phyloP scores from a whole-genome alignment of 176 grass and related monocot genomes.

The Saccharum officinarum region DNA sequence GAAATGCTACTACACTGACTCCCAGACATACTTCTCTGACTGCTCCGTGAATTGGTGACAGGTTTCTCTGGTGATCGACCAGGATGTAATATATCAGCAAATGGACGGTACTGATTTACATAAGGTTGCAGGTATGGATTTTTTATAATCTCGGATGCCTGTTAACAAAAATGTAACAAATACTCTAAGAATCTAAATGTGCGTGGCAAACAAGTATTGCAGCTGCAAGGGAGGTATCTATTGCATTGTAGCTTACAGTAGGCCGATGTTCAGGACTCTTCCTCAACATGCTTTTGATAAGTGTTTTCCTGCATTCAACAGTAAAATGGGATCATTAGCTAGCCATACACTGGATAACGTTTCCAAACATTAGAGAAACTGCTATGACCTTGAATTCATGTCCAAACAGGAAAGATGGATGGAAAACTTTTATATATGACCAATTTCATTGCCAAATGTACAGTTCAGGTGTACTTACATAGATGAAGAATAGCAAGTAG shows the following conservation, averaged over 20 bases:
- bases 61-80: slow-evolving; percentile 55
- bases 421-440: background rate
- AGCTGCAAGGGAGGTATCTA: background rate
- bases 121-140: slow-evolving; percentile 76
- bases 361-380: slow-evolving; percentile 6
- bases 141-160: slow-evolving; percentile 93
- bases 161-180: slow-evolving; percentile 38
- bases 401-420: slow-evolving; percentile 5
- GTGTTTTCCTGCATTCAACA: slow-evolving; percentile 73
- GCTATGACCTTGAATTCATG: background rate
- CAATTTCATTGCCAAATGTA: slow-evolving; percentile 19
- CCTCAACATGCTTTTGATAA: slow-evolving; percentile 97
- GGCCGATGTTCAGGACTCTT: slow-evolving; percentile 97
- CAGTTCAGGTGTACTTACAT: slow-evolving; percentile 58
- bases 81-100: slow-evolving; percentile 41
- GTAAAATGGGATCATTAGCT: slow-evolving; percentile 24
- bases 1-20: slow-evolving; percentile 84
- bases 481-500: slow-evolving; percentile 81
- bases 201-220: background rate
- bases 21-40: slow-evolving; percentile 76
- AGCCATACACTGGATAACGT: background rate
- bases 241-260: slow-evolving; percentile 69
- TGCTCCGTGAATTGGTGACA: slow-evolving; percentile 42
- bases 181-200: slow-evolving; percentile 32
- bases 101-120: slow-evolving; percentile 63